Conservation (phyloP, 2,329 filamentous ascomycete species). For the Talaromyces sp. region DNA sequence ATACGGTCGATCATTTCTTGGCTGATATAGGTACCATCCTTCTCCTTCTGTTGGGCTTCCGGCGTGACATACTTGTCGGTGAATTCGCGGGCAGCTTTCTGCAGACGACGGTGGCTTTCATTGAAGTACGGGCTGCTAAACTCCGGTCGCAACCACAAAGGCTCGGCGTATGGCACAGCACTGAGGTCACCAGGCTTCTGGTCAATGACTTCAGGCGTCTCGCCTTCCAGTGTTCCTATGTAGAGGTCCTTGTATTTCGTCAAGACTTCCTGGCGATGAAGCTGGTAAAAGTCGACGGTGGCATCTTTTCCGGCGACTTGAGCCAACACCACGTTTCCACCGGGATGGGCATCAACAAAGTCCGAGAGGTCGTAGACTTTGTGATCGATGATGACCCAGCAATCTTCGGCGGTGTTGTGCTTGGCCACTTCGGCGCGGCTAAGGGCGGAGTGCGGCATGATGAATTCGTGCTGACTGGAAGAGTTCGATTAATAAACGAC, state of each 20-base stretch:
- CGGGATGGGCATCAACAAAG: conserved; percentile 81
- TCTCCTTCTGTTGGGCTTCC: conserved; percentile 73
- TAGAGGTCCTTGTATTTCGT: conserved; percentile 71
- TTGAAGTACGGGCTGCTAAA: conserved; percentile 80
- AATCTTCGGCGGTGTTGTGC: conserved; percentile 70
- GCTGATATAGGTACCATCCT: conserved; percentile 66
- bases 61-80: conserved; percentile 67
- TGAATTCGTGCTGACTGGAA: neutral
- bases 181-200: conserved; percentile 69
- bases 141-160: conserved; percentile 72
- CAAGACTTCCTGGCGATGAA: conserved; percentile 87
- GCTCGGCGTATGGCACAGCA: conserved; percentile 78
- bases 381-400: conserved; percentile 83
- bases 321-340: conserved; percentile 72
- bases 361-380: conserved; percentile 84
- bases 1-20: conserved; percentile 73
- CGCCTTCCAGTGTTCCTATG: conserved; percentile 71
- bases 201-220: conserved; percentile 70
- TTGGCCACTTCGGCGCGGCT: conserved; percentile 64
- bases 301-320: conserved; percentile 81
- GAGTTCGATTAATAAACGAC: neutral
- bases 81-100: conserved; percentile 69
- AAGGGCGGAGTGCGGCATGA: conserved; percentile 25
- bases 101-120: conserved; percentile 67
- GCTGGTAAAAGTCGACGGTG: conserved; percentile 82